Base-by-base conservation (phyloP, 306 rosid species). In the Cicer chorassanicum region DNA sequence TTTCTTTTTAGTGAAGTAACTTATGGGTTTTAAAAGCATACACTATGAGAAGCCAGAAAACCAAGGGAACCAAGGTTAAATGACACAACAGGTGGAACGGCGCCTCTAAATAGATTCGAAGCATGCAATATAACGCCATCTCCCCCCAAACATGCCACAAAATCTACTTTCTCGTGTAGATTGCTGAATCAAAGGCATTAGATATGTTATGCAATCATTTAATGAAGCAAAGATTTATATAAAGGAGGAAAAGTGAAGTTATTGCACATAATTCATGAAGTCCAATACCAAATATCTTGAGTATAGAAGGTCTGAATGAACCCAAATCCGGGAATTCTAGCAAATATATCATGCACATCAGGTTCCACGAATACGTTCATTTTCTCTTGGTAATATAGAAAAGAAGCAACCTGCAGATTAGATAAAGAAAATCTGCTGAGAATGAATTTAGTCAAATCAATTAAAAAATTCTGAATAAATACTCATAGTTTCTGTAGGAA, bases 61-160 rank as follows among this genome's bases (percentile, higher is more conserved):
- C 99, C 99, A 65, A 94, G 98, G 70, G 98, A 94, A 40, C 99
- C 99, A 69, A 94, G 99, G 85, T 92, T 94, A 80, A 94, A 94
- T 57, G 97, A 94, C 53, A 94, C 93, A 73, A 94, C 92, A 13
- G 97, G 99, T 36, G 99, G 99, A 57, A 94, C 89, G 57, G 96
- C 95, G 63, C 88, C 92, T 81, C 93, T 81, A 67, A 94, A 94
- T 75, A 92, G 81, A 86, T 94, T 94, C 76, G 99, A 92, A 51
- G 95, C 96, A 67, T 94, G 99, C 70, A 94, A 89, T 78, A 94
- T 92, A 78, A 94, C 99, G 61, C 99, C 99, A 82, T 94, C 97
- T 79, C 99, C 99, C n/a, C 99, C 99, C 87, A 94, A 87, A 81
- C 99, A 94, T 21, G 99, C 96, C 79, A 94, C 99, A 80, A 94